These are phyloP conservation scores for Solanum corneliomulleri DNA, from an alignment of 257 asterid genomes.

Conservation along the genomic window DNA sequence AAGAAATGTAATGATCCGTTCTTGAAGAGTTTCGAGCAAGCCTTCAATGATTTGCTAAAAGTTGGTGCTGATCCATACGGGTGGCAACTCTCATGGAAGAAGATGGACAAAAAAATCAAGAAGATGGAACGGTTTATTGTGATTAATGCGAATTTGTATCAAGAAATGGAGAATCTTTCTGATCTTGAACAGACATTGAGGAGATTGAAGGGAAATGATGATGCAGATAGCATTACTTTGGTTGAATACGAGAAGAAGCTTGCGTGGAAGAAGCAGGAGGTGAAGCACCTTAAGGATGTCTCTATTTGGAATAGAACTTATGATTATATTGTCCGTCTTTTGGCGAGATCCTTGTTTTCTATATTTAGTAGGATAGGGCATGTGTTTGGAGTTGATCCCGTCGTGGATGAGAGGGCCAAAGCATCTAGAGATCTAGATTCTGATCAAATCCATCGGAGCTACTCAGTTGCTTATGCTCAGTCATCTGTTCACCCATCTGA, in stretches of 20 bases:
- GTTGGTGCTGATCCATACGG: slow-evolving; percentile 41
- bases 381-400: slow-evolving; percentile 53
- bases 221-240: slow-evolving; percentile 49
- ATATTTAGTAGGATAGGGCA: slow-evolving; percentile 58
- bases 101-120: slow-evolving; percentile 65
- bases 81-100: slow-evolving; percentile 62
- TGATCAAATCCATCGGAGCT: slow-evolving; percentile 37
- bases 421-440: slow-evolving; percentile 30
- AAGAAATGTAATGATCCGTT: slow-evolving; percentile 65
- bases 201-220: slow-evolving; percentile 54
- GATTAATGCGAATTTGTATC: slow-evolving; percentile 50
- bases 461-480: slow-evolving; percentile 52
- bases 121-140: slow-evolving; percentile 57
- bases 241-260: slow-evolving; percentile 77
- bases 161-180: slow-evolving; percentile 72
- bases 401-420: slow-evolving; percentile 30
- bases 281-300: slow-evolving; percentile 52
- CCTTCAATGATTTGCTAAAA: slow-evolving; percentile 47
- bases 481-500: slow-evolving; percentile 79
- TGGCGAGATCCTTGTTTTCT: slow-evolving; percentile 74
- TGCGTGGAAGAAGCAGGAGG: slow-evolving; percentile 63
- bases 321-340: slow-evolving; percentile 56
- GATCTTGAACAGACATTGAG: slow-evolving; percentile 71
- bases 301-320: slow-evolving; percentile 78
- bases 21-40: slow-evolving; percentile 71